These are phyloP conservation scores for Penicillium fuscoglaucum DNA, from an alignment of 2,329 filamentous ascomycete species.

Conservation along the genomic window DNA sequence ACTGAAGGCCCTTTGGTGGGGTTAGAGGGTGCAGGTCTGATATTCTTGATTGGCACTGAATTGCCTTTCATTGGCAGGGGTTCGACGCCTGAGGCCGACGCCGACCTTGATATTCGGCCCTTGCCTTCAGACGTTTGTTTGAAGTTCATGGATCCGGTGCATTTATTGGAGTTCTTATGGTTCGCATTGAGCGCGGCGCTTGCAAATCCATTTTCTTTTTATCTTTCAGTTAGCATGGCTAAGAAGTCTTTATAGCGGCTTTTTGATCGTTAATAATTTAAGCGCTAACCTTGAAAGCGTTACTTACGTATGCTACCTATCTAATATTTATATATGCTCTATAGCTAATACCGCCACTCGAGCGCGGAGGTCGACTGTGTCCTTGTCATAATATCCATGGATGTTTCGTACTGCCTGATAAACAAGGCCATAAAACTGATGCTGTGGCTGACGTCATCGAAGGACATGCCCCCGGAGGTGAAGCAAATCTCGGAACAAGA, in stretches of 20 bases:
- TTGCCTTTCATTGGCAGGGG: neutral
- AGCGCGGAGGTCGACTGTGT: neutral
- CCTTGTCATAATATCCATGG: neutral
- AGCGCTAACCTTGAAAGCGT: neutral
- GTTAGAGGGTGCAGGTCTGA: neutral
- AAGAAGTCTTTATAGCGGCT: neutral
- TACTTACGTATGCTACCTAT: neutral
- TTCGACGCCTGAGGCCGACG: neutral
- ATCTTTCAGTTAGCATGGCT: neutral
- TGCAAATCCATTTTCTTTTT: neutral
- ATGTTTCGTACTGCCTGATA: neutral
- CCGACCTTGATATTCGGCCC: neutral
- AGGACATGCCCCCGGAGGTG: neutral
- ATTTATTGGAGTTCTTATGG: constrained; percentile 6
- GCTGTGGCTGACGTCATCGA: constrained; percentile 3
- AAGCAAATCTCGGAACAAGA: constrained; percentile 9
- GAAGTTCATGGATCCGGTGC: neutral
- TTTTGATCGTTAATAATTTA: neutral
- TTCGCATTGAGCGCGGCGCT: constrained; percentile 4
- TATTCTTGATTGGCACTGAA: neutral
- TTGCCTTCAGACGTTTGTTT: neutral
- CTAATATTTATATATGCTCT: neutral
- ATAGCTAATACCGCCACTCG: neutral
- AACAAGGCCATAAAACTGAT: neutral
- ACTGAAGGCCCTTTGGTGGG: neutral